phyloP scores from a whole-genome alignment of 169 alveolate species.

The Amoebophrya sp. region DNA sequence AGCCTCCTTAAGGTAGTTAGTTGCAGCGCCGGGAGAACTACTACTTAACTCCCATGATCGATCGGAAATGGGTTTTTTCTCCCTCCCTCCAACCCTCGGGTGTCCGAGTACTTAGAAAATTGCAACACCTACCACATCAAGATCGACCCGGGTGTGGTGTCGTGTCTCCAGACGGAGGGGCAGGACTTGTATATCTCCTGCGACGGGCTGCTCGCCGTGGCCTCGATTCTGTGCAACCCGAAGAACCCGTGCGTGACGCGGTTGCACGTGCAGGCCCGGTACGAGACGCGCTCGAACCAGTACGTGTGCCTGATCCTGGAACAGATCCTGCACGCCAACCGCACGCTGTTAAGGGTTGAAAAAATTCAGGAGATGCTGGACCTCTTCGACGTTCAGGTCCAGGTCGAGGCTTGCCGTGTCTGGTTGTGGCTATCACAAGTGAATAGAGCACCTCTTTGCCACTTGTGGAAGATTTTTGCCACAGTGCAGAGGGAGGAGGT shows the following conservation, averaged over 20 bases:
- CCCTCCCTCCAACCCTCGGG: too few relatives aligned
- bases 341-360: too few relatives aligned
- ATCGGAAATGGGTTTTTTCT: too few relatives aligned
- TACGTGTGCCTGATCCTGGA: neutral
- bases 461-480: too few relatives aligned
- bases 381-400: neutral
- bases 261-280: neutral
- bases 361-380: neutral
- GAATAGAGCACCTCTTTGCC: too few relatives aligned
- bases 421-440: too few relatives aligned
- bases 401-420: too few relatives aligned
- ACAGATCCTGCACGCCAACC: neutral
- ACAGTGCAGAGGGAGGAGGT: too few relatives aligned
- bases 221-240: neutral
- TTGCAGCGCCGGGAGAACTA: too few relatives aligned
- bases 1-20: too few relatives aligned
- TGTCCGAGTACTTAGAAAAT: neutral
- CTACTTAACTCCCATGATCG: too few relatives aligned
- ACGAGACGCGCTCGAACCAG: neutral
- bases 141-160: neutral
- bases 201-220: neutral
- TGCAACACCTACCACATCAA: neutral
- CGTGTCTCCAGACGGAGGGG: neutral
- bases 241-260: neutral
- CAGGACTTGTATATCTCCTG: neutral